Evolutionary conservation across 2,329 filamentous ascomycete species (phyloP).

Genomic region (Annulohypoxylon truncatum): DNA sequence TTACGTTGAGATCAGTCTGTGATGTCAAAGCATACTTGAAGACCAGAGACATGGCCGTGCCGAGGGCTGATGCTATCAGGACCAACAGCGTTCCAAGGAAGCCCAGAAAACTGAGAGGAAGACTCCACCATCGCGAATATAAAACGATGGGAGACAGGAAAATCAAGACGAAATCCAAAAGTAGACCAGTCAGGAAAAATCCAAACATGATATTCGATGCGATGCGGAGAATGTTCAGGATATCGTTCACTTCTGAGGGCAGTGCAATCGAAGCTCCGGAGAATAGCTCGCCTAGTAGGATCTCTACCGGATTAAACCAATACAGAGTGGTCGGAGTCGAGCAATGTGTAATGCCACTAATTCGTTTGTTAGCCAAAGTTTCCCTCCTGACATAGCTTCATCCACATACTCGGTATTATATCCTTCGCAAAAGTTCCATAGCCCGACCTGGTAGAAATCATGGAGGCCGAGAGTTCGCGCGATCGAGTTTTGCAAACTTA

Average conservation of each 20-base stretch:
- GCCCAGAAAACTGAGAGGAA: slow-evolving; percentile 75
- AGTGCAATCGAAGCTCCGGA: slow-evolving; percentile 85
- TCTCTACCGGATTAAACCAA: slow-evolving; percentile 91
- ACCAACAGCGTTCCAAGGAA: slow-evolving; percentile 75
- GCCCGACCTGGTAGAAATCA: slow-evolving; percentile 92
- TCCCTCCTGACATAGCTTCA: background rate
- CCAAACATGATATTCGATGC: slow-evolving; percentile 90
- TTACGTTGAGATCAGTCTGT: slow-evolving; percentile 80
- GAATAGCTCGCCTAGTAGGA: slow-evolving; percentile 83
- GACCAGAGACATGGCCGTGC: slow-evolving; percentile 85
- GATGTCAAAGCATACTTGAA: slow-evolving; percentile 81
- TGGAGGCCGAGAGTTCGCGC: slow-evolving; percentile 87
- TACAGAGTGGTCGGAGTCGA: slow-evolving; percentile 76
- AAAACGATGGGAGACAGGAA: slow-evolving; percentile 70
- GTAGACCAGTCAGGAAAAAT: slow-evolving; percentile 79
- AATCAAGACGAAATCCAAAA: slow-evolving; percentile 78
- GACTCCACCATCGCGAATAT: slow-evolving; percentile 67
- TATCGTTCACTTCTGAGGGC: slow-evolving; percentile 76
- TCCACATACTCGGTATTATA: slow-evolving; percentile 70
- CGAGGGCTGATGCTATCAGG: slow-evolving; percentile 77
- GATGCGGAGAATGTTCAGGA: slow-evolving; percentile 78
- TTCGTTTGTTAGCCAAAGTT: slow-evolving; percentile 58
- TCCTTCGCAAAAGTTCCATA: slow-evolving; percentile 94
- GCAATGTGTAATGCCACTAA: slow-evolving; percentile 79
- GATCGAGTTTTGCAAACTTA: slow-evolving; percentile 82